Percentiles rank a stretch among this genome's conserved stretches.
phyloP scores from a whole-genome alignment of 441 rosid genomes.

The Hypseocharis bilobata region DNA sequence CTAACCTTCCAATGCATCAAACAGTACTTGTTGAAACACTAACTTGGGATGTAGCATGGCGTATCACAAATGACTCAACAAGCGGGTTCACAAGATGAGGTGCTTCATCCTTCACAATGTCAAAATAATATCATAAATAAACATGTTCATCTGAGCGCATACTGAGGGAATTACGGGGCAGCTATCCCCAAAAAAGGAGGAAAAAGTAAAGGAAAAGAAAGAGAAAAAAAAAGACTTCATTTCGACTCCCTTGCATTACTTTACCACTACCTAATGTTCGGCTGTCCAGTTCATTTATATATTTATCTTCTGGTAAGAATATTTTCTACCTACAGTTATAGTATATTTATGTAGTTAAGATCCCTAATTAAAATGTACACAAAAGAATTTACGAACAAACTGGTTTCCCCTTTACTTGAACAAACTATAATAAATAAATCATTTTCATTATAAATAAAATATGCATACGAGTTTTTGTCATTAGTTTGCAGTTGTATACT shows the following conservation, averaged over 20 bases:
- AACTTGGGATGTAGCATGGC: constrained; percentile 34
- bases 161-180: background rate
- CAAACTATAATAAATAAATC: background rate
- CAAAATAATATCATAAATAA: background rate
- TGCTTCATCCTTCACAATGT: constrained; percentile 56
- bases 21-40: constrained; percentile 20
- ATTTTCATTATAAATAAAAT: too few species aligned
- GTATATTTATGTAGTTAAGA: too few species aligned
- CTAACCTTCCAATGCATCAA: constrained; percentile 17
- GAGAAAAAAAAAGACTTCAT: background rate
- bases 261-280: background rate
- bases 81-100: constrained; percentile 80
- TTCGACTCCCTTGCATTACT: background rate
- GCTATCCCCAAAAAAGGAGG: background rate
- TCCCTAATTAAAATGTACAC: too few species aligned
- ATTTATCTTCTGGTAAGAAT: background rate
- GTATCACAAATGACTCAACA: constrained; percentile 59
- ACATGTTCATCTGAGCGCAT: background rate
- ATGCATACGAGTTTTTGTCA: too few species aligned
- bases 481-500: too few species aligned
- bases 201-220: too few species aligned
- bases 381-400: too few species aligned
- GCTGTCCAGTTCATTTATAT: background rate
- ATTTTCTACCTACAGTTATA: background rate
- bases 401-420: background rate